phyloP scores from a whole-genome alignment of 78 protist species.

The Speleostelium caveatum region DNA sequence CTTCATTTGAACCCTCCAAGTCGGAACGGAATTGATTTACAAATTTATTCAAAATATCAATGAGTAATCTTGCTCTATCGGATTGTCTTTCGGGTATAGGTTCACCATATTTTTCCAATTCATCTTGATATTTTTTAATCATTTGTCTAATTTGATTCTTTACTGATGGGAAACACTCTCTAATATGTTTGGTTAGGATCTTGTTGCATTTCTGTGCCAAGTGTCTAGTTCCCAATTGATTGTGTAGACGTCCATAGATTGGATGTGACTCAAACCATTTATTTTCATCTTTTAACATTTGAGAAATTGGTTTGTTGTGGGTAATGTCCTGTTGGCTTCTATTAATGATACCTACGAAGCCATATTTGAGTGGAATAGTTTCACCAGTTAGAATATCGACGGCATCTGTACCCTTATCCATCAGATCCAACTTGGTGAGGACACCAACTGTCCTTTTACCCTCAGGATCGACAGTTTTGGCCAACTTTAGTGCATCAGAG shows the following conservation, averaged over 20 bases:
- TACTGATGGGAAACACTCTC: constrained; percentile 75
- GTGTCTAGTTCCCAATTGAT: constrained; percentile 84
- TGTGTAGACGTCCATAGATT: constrained; percentile 72
- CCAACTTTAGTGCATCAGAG: constrained; percentile 93
- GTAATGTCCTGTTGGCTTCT: constrained; percentile 90
- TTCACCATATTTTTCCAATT: constrained; percentile 79
- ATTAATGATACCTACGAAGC: constrained; percentile 91
- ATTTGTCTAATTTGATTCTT: constrained; percentile 67
- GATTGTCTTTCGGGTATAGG: constrained; percentile 15
- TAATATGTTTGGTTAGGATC: constrained; percentile 71
- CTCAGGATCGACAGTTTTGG: constrained; percentile 94
- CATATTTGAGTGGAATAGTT: constrained; percentile 87
- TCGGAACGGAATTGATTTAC: constrained; percentile 54
- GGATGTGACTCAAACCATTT: constrained; percentile 86
- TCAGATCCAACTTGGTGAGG: constrained; percentile 97
- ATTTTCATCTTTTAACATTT: constrained; percentile 75
- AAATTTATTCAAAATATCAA: constrained; percentile 56
- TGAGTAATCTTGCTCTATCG: constrained; percentile 48
- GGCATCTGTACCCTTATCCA: constrained; percentile 98
- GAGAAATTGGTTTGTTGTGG: constrained; percentile 20
- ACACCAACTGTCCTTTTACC: constrained; percentile 97
- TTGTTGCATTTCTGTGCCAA: constrained; percentile 84
- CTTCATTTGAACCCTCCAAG: constrained; percentile 78
- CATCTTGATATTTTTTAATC: constrained; percentile 67
- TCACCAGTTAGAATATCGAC: constrained; percentile 92